Conservation (phyloP, 2,329 filamentous ascomycete species). For the Phyllosticta capitalensis region DNA sequence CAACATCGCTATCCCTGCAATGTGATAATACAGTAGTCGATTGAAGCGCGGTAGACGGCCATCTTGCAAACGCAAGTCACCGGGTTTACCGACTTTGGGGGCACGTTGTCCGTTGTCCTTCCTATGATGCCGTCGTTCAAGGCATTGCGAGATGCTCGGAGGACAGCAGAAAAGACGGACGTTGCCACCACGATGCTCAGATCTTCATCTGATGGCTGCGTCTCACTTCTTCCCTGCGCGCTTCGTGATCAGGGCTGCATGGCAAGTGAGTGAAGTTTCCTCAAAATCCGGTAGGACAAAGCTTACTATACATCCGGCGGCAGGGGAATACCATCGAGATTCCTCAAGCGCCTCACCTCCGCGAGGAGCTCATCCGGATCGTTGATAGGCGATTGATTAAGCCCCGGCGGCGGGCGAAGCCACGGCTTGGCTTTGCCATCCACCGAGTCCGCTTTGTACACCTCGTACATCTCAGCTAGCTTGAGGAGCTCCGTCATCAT, state of each 20-base stretch:
- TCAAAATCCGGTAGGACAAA: neutral
- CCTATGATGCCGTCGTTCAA: too few relatives aligned
- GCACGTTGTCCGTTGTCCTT: too few relatives aligned
- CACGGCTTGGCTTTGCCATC: neutral
- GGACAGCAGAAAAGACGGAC: too few relatives aligned
- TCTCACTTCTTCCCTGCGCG: neutral
- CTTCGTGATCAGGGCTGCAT: neutral
- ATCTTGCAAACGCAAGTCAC: too few relatives aligned
- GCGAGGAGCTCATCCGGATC: neutral
- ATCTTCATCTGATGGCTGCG: neutral
- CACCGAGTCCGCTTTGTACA: neutral
- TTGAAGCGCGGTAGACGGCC: too few relatives aligned
- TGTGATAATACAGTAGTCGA: too few relatives aligned
- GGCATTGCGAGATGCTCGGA: too few relatives aligned
- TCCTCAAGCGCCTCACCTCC: neutral
- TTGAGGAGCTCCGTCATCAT: slow-evolving; percentile 37
- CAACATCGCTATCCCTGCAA: too few relatives aligned
- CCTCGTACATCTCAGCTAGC: slow-evolving; percentile 20
- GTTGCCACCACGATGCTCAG: neutral
- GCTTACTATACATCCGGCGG: neutral
- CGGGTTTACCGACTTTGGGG: too few relatives aligned
- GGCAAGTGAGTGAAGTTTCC: neutral
- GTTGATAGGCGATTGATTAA: neutral
- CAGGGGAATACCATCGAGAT: neutral
- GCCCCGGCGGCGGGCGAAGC: neutral